These are phyloP conservation scores for Leccinellum luteum DNA, from an alignment of 768 basidiomycete genomes.

Conservation along the genomic window DNA sequence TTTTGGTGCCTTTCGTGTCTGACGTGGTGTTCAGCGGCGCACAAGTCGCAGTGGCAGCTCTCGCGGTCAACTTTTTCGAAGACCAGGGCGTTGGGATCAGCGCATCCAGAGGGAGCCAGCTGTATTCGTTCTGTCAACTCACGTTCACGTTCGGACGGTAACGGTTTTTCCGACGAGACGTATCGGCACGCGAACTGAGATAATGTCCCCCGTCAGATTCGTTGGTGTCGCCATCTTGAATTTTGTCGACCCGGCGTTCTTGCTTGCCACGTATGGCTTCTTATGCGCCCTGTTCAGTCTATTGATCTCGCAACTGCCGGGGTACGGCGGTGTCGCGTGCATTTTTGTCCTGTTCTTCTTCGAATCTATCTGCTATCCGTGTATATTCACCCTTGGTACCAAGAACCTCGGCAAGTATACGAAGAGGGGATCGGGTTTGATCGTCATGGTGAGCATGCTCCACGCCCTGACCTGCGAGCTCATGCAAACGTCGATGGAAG, in stretches of 20 bases:
- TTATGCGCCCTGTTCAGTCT: slow-evolving; percentile 52
- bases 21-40: slow-evolving; percentile 43
- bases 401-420: slow-evolving; percentile 62
- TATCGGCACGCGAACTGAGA: neutral
- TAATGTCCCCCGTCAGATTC: slow-evolving; percentile 40
- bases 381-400: slow-evolving; percentile 64
- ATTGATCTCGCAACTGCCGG: slow-evolving; percentile 47
- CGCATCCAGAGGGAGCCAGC: slow-evolving; percentile 52
- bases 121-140: slow-evolving; percentile 73
- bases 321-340: slow-evolving; percentile 55
- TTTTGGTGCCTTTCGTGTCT: neutral
- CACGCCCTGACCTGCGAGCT: neutral
- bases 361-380: slow-evolving; percentile 74
- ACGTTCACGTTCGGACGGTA: slow-evolving; percentile 63
- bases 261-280: slow-evolving; percentile 53
- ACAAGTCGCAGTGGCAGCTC: slow-evolving; percentile 62
- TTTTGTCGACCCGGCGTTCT: slow-evolving; percentile 61
- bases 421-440: slow-evolving; percentile 59
- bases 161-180: neutral
- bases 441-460: slow-evolving; percentile 50
- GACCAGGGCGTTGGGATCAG: slow-evolving; percentile 57
- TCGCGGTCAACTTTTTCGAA: slow-evolving; percentile 69
- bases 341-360: slow-evolving; percentile 70
- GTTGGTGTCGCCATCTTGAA: slow-evolving; percentile 59
- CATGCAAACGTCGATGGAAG: slow-evolving; percentile 20